phyloP scores from a whole-genome alignment of 148 eudicot species.

The Bassia scoparia region DNA sequence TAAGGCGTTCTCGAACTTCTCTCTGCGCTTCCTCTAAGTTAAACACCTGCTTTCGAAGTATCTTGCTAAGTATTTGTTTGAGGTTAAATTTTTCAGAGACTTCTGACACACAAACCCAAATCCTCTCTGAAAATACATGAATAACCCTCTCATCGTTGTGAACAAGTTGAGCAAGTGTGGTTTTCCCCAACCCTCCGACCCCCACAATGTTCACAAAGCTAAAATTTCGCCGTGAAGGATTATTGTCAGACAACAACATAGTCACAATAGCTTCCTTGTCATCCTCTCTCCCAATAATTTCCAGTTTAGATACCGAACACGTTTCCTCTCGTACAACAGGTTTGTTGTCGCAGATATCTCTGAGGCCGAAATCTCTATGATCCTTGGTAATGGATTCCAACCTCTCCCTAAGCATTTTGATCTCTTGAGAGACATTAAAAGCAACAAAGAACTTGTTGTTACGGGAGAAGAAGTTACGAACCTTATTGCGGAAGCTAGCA shows the following conservation, averaged over 20 bases:
- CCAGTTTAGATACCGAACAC: background rate
- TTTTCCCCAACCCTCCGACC: conserved; percentile 16
- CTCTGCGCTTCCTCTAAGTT: background rate
- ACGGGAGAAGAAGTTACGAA: conserved; percentile 16
- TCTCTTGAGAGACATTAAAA: background rate
- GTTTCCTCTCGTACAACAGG: background rate
- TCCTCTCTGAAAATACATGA: background rate
- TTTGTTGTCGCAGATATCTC: background rate
- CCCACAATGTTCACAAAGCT: conserved; percentile 9
- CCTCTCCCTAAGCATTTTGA: background rate
- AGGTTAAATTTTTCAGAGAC: background rate
- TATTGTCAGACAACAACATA: background rate
- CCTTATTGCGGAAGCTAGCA: conserved; percentile 10
- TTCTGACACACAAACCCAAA: conserved; percentile 12
- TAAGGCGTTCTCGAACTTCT: background rate
- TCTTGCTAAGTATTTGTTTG: background rate
- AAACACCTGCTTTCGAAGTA: background rate
- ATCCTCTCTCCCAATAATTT: conserved; percentile 12
- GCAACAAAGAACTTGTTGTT: background rate
- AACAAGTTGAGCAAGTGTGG: conserved; percentile 8
- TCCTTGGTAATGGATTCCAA: background rate
- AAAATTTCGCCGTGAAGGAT: background rate
- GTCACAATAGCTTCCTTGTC: conserved; percentile 1
- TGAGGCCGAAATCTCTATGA: background rate
- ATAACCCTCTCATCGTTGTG: background rate